Evolutionary conservation across 495 filamentous ascomycete genomes (phyloP).

Genomic region (Penicillium cinerascens): DNA sequence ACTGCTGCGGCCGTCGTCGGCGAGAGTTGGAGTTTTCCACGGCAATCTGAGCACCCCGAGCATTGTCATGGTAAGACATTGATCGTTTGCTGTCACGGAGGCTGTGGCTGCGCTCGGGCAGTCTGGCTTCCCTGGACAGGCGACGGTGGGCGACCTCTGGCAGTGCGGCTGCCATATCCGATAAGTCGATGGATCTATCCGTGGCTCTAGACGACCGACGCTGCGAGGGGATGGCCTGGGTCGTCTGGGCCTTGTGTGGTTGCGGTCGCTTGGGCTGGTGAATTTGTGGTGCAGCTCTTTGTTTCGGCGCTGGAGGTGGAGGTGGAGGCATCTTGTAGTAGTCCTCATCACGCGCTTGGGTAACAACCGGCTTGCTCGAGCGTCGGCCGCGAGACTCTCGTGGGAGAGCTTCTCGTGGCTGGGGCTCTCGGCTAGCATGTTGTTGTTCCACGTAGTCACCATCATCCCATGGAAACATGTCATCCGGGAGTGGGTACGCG

Average conservation of each 20-base stretch:
- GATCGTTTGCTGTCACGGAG: conserved; percentile 26
- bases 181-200: too few species aligned
- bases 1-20: conserved; percentile 31
- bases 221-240: conserved; percentile 23
- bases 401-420: conserved; percentile 3
- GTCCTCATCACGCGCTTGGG: conserved; percentile 38
- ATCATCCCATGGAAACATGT: conserved; percentile 30
- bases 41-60: conserved; percentile 28
- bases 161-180: conserved; percentile 31
- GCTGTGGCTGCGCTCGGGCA: conserved; percentile 37
- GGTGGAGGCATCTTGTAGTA: conserved; percentile 43
- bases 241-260: conserved; percentile 26
- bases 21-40: conserved; percentile 34
- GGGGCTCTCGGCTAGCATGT: conserved; percentile 25
- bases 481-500: conserved; percentile 28
- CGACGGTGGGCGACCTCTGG: conserved; percentile 31
- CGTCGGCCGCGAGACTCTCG: conserved; percentile 11
- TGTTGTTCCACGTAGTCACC: conserved; percentile 26
- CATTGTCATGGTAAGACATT: conserved; percentile 31
- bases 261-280: conserved; percentile 30
- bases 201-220: conserved; percentile 33
- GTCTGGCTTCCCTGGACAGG: conserved; percentile 24
- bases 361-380: conserved; percentile 1
- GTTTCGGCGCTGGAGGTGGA: conserved; percentile 34
- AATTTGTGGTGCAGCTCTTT: conserved; percentile 23